phyloP scores from a whole-genome alignment of 2,329 filamentous ascomycete species.

The Ploettnerulaceae sp. region DNA sequence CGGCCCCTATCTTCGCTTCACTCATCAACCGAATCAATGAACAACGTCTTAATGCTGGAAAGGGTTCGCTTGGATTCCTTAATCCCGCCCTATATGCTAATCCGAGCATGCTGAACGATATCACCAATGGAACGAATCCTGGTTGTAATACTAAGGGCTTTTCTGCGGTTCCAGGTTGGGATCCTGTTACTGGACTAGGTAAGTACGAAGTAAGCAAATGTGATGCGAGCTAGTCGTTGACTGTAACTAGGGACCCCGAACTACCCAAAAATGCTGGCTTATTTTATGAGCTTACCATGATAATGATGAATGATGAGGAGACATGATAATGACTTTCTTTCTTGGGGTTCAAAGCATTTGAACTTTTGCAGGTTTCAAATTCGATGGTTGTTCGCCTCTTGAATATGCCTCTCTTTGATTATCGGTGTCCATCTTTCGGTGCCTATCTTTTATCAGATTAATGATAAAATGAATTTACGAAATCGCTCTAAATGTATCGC shows the following conservation, averaged over 20 bases:
- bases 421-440: too few relatives aligned
- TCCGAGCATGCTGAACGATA: conserved; percentile 30
- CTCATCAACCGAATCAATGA: conserved; percentile 60
- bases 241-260: conserved; percentile 31
- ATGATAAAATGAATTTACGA: too few relatives aligned
- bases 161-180: conserved; percentile 34
- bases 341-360: neutral
- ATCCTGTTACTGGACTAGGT: conserved; percentile 37
- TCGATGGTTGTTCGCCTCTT: too few relatives aligned
- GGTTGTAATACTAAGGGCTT: conserved; percentile 36
- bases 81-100: conserved; percentile 39
- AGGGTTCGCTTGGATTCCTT: conserved; percentile 39
- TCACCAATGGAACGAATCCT: conserved; percentile 37
- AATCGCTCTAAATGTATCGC: too few relatives aligned
- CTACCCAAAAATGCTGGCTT: conserved; percentile 19
- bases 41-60: conserved; percentile 47
- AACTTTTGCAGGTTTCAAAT: too few relatives aligned
- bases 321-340: neutral
- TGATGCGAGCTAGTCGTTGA: neutral
- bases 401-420: too few relatives aligned
- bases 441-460: too few relatives aligned
- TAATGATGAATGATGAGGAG: neutral
- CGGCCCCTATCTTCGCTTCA: conserved; percentile 50
- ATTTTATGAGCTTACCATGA: conserved; percentile 18
- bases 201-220: conserved; percentile 10